Conservation (phyloP, 2,329 filamentous ascomycete species). For the Penicillium sp. region DNA sequence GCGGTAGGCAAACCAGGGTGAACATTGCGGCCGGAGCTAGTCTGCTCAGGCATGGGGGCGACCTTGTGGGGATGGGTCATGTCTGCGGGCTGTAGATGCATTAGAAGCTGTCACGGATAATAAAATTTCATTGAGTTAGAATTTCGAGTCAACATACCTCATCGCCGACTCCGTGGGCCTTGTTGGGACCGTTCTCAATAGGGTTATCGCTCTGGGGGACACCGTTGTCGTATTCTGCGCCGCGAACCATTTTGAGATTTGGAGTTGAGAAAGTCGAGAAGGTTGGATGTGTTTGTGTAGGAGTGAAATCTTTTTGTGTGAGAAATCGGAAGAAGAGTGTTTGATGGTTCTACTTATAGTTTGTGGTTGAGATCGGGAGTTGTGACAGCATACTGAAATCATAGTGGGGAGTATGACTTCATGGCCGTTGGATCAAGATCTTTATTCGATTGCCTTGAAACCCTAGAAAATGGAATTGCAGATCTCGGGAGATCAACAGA, state of each 20-base stretch:
- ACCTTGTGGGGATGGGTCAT: conserved; percentile 33
- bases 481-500: background rate
- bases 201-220: conserved; percentile 41
- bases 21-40: conserved; percentile 26
- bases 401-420: conserved; percentile 32
- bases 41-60: conserved; percentile 36
- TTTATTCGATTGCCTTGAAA: conserved; percentile 2
- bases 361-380: background rate
- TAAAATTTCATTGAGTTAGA: background rate
- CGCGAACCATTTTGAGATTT: conserved; percentile 38
- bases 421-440: conserved; percentile 11
- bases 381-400: conserved; percentile 36
- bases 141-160: conserved; percentile 25
- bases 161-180: conserved; percentile 36
- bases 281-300: background rate
- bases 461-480: background rate
- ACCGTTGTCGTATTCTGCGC: conserved; percentile 40
- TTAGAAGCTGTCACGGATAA: background rate
- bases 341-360: background rate
- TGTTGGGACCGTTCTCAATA: conserved; percentile 33
- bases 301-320: background rate
- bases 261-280: background rate
- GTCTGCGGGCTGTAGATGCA: conserved; percentile 22
- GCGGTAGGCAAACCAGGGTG: conserved; percentile 25
- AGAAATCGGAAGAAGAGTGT: background rate